Conservation (phyloP, 2,329 filamentous ascomycete species). For the Monilinia aucupariae region DNA sequence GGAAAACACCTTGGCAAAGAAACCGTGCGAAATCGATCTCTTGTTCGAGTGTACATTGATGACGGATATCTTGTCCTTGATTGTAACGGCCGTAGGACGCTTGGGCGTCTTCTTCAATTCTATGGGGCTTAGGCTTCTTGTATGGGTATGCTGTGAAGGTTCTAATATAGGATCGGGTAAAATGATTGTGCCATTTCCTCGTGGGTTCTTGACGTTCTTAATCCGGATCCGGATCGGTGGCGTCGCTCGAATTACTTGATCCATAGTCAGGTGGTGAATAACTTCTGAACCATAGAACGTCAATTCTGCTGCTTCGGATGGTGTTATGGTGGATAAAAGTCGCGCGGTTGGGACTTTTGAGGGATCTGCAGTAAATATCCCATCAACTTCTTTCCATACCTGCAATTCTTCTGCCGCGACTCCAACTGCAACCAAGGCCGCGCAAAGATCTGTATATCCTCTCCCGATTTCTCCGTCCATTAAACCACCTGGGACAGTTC, state of each 20-base stretch:
- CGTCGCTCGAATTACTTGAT: constrained; percentile 80
- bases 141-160: constrained; percentile 49
- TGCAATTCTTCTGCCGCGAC: constrained; percentile 84
- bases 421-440: constrained; percentile 84
- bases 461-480: constrained; percentile 84
- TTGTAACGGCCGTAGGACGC: constrained; percentile 83
- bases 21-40: constrained; percentile 90
- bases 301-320: constrained; percentile 89
- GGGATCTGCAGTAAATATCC: constrained; percentile 80
- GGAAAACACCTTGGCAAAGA: constrained; percentile 88
- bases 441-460: constrained; percentile 94
- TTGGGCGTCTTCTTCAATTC: constrained; percentile 54
- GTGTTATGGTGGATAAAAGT: constrained; percentile 82
- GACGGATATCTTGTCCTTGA: constrained; percentile 94
- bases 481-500: constrained; percentile 82
- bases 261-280: constrained; percentile 98
- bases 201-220: constrained; percentile 86
- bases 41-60: constrained; percentile 99
- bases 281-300: constrained; percentile 94
- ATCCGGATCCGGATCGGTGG: constrained; percentile 79
- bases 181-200: constrained; percentile 72
- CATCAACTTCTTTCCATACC: constrained; percentile 98
- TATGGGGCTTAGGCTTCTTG: constrained; percentile 43
- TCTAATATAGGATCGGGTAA: constrained; percentile 62
- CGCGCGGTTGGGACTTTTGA: constrained; percentile 89